Base-by-base conservation (phyloP, 1,284 basidiomycete species). In the Leccinum variabile region DNA sequence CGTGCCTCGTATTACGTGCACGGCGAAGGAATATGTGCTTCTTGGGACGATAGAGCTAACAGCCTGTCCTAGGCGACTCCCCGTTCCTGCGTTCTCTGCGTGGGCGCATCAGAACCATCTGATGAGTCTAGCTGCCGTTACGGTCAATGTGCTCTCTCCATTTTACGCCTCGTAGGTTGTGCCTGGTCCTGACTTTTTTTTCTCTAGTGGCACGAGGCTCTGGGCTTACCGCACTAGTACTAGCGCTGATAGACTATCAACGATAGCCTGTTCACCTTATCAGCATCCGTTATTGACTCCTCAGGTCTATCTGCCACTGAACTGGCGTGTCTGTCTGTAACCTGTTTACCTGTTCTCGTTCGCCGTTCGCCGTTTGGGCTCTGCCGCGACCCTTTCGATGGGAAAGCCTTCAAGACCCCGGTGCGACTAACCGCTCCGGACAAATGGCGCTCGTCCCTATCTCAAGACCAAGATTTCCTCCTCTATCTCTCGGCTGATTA, bases 361-460 rank as follows among this genome's bases (percentile, higher is more conserved):
- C 18, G 13, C 39, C 50, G 22, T 50, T 39, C 18, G 13, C 39
- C 55, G 16, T 32, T 37, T 16, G 44, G n/a, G 32, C 52, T 33
- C 54, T 71, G 54, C 66, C 64, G 61, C 59, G 60, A 67, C 69
- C 68, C 65, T 70, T 68, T 61, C 6, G 33, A 60, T 68, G 68
- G 68, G 69, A 72, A 70, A 39, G 18, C 30, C 39, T 63, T 30
- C 25, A 25, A 25, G 59, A 28, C 56, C 16, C 22, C 57, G 46
- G 18, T 41, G 39, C 44, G 44, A 54, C 18, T 39, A 10, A 61
- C 46, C 69, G 69, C 67, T 41, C 63, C 65, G 69, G 55, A 62
- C 30, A 50, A 56, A 33, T 37, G 33, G 25, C 18, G 22, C 22
- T 11, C 18, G 18, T 49, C 11, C 46, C 16, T 7, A 33, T 59